Percentiles rank a stretch among this genome's conserved stretches.
These are phyloP conservation scores for Sextonia rubra DNA, from an alignment of 164 flowering plant genomes.

Conservation along the genomic window DNA sequence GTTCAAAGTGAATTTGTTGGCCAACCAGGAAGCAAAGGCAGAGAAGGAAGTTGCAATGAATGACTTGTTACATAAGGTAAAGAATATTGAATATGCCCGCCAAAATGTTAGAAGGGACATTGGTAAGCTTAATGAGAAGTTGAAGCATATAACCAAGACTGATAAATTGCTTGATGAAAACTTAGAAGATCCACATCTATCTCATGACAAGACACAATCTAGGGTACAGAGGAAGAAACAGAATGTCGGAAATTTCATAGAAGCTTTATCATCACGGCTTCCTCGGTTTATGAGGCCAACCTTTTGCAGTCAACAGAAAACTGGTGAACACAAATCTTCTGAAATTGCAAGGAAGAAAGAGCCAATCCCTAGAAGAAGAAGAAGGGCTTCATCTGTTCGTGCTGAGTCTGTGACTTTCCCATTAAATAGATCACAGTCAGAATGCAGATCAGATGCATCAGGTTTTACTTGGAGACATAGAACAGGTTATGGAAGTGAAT, in stretches of 20 bases:
- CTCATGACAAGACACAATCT: conserved; percentile 17
- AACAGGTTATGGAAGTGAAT: conserved; percentile 34
- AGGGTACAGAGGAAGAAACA: conserved; percentile 10
- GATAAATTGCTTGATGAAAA: conserved; percentile 15
- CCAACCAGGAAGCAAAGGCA: conserved; percentile 34
- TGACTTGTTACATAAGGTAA: conserved; percentile 37
- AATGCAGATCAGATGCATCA: conserved; percentile 39
- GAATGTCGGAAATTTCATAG: conserved; percentile 9
- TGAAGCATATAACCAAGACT: conserved; percentile 25
- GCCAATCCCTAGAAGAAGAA: conserved; percentile 17
- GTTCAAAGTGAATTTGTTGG: neutral
- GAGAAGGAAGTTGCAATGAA: conserved; percentile 39
- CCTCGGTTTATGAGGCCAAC: conserved; percentile 67
- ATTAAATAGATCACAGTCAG: conserved; percentile 24
- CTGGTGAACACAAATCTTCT: conserved; percentile 21
- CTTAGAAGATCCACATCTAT: conserved; percentile 18
- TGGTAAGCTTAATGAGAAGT: conserved; percentile 25
- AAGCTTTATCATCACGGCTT: conserved; percentile 20
- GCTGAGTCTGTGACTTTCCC: conserved; percentile 42
- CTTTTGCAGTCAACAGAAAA: conserved; percentile 44
- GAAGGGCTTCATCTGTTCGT: conserved; percentile 26
- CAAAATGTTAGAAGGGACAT: conserved; percentile 25
- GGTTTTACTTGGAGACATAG: conserved; percentile 22
- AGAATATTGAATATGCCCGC: conserved; percentile 41
- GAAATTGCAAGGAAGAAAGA: conserved; percentile 13